phyloP scores from a whole-genome alignment of 1,139 yeast genomes.

The Candida sanyaensis region DNA sequence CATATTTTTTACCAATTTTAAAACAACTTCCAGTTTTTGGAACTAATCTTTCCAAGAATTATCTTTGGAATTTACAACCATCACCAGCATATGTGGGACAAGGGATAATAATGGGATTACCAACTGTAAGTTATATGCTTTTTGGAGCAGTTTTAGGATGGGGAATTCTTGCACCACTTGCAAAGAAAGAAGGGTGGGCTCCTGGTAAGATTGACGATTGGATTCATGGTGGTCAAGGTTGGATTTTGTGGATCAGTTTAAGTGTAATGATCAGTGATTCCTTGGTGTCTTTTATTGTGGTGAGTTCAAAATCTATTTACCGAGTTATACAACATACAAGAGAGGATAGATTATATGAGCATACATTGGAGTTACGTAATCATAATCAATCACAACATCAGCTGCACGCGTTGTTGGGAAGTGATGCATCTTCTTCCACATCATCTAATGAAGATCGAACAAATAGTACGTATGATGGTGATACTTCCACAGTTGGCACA shows the following conservation, averaged over 20 bases:
- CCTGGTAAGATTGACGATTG: conserved; percentile 89
- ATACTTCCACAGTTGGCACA: neutral
- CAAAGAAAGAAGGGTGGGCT: conserved; percentile 77
- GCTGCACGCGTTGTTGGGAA: conserved; percentile 3
- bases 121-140: conserved; percentile 88
- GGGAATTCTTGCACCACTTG: conserved; percentile 84
- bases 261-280: conserved; percentile 95
- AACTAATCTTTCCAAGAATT: conserved; percentile 54
- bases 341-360: conserved; percentile 4
- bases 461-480: conserved; percentile 11
- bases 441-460: conserved; percentile 22
- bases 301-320: conserved; percentile 49
- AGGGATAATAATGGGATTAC: conserved; percentile 96
- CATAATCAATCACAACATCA: conserved; percentile 3
- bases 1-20: conserved; percentile 74
- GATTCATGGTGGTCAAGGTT: conserved; percentile 93
- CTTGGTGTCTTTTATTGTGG: conserved; percentile 73
- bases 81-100: conserved; percentile 98
- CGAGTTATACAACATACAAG: conserved; percentile 7
- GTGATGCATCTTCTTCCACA: neutral
- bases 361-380: conserved; percentile 13
- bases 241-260: conserved; percentile 94
- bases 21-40: conserved; percentile 81
- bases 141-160: conserved; percentile 90
- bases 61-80: conserved; percentile 89